phyloP scores from a whole-genome alignment of 805 yeast genomes.

The Candida corydali region DNA sequence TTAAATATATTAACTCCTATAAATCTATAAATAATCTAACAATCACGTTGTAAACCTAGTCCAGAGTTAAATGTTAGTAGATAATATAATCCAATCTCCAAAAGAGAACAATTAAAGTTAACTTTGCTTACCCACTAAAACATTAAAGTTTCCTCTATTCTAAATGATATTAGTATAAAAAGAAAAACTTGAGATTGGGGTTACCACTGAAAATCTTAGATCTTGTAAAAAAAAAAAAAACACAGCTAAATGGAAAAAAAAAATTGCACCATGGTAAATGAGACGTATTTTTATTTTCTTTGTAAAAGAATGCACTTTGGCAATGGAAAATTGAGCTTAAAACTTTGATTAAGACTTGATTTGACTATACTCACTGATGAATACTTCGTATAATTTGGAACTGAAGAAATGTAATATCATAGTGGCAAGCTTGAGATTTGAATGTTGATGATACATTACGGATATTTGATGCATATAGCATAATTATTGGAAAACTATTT shows the following conservation, averaged over 20 bases:
- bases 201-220: background rate
- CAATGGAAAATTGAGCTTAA: background rate
- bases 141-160: background rate
- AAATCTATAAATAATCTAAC: too few species aligned
- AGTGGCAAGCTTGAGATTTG: too few species aligned
- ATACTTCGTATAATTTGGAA: too few species aligned
- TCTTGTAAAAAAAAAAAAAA: background rate
- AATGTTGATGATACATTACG: too few species aligned
- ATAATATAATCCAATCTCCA: background rate
- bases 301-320: background rate
- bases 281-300: background rate
- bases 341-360: background rate
- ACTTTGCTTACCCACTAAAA: background rate
- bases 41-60: conserved; percentile 4
- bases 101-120: background rate
- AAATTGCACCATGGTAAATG: background rate
- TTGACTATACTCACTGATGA: background rate
- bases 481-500: background rate
- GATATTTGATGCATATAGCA: too few species aligned
- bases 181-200: background rate
- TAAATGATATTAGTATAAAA: too few species aligned
- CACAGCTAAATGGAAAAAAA: background rate
- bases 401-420: too few species aligned
- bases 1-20: too few species aligned
- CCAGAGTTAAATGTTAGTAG: conserved; percentile 3